Evolutionary conservation across 2,329 filamentous ascomycete genomes (phyloP).

Genomic region (Phialophora macrospora): DNA sequence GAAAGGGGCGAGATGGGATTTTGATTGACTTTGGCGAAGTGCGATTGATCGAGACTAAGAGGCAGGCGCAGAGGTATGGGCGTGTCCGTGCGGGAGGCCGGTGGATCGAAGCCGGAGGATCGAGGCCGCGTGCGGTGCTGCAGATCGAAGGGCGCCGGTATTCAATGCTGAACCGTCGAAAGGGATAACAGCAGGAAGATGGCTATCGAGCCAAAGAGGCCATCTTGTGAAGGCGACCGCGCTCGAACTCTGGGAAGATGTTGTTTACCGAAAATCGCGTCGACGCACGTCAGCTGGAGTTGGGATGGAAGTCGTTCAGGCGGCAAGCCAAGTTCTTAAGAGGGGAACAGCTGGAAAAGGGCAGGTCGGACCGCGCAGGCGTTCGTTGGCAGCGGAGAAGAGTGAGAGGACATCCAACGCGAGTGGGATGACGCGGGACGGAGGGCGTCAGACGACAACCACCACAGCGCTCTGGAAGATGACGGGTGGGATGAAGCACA

Average conservation of each 20-base stretch:
- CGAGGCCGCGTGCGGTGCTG: conserved; percentile 23
- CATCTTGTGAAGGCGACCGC: conserved; percentile 8
- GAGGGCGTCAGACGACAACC: not conserved
- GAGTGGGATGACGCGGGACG: conserved; percentile 7
- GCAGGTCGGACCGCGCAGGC: conserved; percentile 1
- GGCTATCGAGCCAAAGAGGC: conserved; percentile 14
- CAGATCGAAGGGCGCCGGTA: conserved; percentile 26
- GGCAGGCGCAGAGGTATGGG: conserved; percentile 24
- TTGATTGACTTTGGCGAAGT: conserved; percentile 28
- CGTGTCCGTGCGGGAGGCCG: conserved; percentile 34
- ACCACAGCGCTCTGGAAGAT: not conserved
- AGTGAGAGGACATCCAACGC: not conserved
- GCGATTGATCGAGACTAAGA: conserved; percentile 14
- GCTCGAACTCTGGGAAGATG: not conserved
- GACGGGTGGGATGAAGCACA: not conserved
- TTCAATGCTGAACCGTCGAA: conserved; percentile 26
- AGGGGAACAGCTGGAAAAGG: conserved; percentile 9
- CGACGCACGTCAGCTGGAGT: conserved; percentile 7
- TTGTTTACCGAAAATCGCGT: conserved; percentile 24
- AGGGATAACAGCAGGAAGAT: conserved; percentile 19
- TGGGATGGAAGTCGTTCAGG: conserved; percentile 3
- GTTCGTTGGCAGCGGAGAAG: conserved; percentile 1
- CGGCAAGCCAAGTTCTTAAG: conserved; percentile 14
- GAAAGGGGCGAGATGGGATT: conserved; percentile 33
- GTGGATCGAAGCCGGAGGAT: conserved; percentile 26